A percentile compares a stretch with the other conserved stretches of the same genome.
Conservation (phyloP, 2,329 filamentous ascomycete species). For the Torrubiella hemipterigena region DNA sequence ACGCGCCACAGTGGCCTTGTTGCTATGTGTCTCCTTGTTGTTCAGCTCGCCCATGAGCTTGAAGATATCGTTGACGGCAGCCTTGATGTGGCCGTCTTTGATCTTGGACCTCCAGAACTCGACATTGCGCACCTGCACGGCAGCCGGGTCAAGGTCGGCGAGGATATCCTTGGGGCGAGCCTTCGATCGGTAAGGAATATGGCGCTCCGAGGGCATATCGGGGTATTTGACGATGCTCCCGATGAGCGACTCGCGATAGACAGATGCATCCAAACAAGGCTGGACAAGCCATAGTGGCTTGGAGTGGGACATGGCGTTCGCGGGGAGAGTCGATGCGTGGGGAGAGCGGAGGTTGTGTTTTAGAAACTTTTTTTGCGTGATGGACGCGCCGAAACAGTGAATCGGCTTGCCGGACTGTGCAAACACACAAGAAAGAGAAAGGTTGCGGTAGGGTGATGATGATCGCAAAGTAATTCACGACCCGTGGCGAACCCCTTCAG, state of each 20-base stretch:
- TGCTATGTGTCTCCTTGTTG: conserved; percentile 9
- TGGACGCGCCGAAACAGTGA: no score
- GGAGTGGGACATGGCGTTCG: conserved; percentile 3
- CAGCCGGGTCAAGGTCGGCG: conserved; percentile 14
- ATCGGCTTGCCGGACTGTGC: no score
- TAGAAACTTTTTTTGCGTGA: no score
- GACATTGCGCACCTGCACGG: conserved; percentile 15
- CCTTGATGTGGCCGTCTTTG: conserved; percentile 12
- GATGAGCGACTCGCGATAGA: conserved; percentile 17
- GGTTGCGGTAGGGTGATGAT: no score
- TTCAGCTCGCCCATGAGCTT: conserved; percentile 14
- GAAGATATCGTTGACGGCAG: conserved; percentile 14
- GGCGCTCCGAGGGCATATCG: conserved; percentile 14
- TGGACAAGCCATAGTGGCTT: conserved; percentile 17
- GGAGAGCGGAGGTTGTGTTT: no score
- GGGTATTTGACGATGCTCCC: conserved; percentile 17
- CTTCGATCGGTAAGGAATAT: conserved; percentile 12
- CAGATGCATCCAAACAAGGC: conserved; percentile 14
- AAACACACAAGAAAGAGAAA: no score
- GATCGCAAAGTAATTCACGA: no score
- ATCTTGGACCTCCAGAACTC: conserved; percentile 15
- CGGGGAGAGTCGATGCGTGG: background rate
- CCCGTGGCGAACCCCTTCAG: no score
- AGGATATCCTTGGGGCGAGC: conserved; percentile 13
- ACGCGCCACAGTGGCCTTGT: conserved; percentile 14